Percentiles rank a stretch among this genome's conserved stretches.
Conservation (phyloP, 1,139 yeast species). For the Candida gigantensis region DNA sequence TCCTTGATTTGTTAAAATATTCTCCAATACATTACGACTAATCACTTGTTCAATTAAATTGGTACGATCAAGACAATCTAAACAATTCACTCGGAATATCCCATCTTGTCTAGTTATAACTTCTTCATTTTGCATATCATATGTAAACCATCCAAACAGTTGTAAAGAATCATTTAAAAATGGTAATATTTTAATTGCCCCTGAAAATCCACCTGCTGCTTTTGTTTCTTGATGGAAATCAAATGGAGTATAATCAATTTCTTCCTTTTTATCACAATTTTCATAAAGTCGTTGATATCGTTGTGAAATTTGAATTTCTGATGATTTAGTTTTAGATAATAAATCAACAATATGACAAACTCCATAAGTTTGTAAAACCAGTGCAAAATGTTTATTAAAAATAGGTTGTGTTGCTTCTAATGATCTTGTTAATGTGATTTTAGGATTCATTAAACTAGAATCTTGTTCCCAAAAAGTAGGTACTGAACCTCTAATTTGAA, state of each 20-base stretch:
- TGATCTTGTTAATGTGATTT: slow-evolving; percentile 84
- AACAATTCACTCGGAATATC: slow-evolving; percentile 86
- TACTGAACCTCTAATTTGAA: slow-evolving; percentile 90
- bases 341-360: slow-evolving; percentile 84
- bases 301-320: slow-evolving; percentile 71
- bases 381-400: slow-evolving; percentile 77
- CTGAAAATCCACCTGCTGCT: slow-evolving; percentile 76
- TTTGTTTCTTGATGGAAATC: slow-evolving; percentile 94
- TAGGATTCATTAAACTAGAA: slow-evolving; percentile 77
- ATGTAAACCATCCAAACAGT: slow-evolving; percentile 79
- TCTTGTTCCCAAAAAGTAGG: slow-evolving; percentile 99
- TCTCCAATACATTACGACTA: slow-evolving; percentile 57
- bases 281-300: slow-evolving; percentile 63
- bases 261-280: slow-evolving; percentile 43
- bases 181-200: slow-evolving; percentile 73
- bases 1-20: slow-evolving; percentile 43
- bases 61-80: slow-evolving; percentile 94
- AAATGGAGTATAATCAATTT: slow-evolving; percentile 70
- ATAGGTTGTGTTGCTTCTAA: slow-evolving; percentile 91
- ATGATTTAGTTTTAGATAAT: slow-evolving; percentile 69
- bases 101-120: slow-evolving; percentile 80
- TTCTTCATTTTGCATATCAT: slow-evolving; percentile 50
- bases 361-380: slow-evolving; percentile 73
- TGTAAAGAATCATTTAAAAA: slow-evolving; percentile 63
- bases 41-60: slow-evolving; percentile 90